Evolutionary conservation across 345 rosid genomes (phyloP).

Genomic region (Arabidopsis suecica): DNA sequence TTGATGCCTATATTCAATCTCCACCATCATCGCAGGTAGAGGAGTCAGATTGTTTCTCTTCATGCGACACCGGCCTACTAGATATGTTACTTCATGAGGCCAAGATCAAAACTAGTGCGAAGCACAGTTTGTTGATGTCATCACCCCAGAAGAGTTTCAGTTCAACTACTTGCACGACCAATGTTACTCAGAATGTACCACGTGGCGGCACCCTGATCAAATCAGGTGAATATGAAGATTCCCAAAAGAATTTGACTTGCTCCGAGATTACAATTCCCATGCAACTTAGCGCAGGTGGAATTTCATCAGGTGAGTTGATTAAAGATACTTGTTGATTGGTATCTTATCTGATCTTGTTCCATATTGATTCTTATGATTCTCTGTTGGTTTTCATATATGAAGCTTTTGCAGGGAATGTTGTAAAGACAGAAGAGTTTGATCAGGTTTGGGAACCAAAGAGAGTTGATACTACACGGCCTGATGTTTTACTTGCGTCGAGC

Average conservation of each 20-base stretch:
- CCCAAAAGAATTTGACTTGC: slow-evolving; percentile 63
- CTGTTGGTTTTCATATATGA: slow-evolving; percentile 21
- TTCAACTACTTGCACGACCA: slow-evolving; percentile 55
- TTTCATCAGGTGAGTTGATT: slow-evolving; percentile 66
- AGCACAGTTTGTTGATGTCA: slow-evolving; percentile 57
- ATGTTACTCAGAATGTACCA: slow-evolving; percentile 19
- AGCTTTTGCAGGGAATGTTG: slow-evolving; percentile 31
- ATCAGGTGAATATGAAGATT: slow-evolving; percentile 64
- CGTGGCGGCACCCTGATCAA: slow-evolving; percentile 47
- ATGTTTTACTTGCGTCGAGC: slow-evolving; percentile 72
- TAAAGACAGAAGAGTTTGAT: slow-evolving; percentile 39
- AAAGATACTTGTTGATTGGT: slow-evolving; percentile 31
- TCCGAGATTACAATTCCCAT: slow-evolving; percentile 68
- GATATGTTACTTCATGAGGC: slow-evolving; percentile 91
- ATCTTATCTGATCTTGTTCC: slow-evolving; percentile 18
- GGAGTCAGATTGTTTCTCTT: slow-evolving; percentile 64
- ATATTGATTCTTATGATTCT: slow-evolving; percentile 18
- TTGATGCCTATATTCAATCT: slow-evolving; percentile 83
- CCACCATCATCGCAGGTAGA: slow-evolving; percentile 62
- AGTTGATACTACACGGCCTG: slow-evolving; percentile 55
- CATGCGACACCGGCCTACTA: slow-evolving; percentile 82
- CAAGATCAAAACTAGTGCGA: slow-evolving; percentile 65
- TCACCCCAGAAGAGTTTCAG: slow-evolving; percentile 67
- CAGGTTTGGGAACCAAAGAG: slow-evolving; percentile 42
- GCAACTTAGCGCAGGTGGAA: slow-evolving; percentile 61